Percentiles rank a stretch among this genome's conserved stretches.
Conservation (phyloP, 192 early-diverging fungal species). For the Piromyces finnis region DNA sequence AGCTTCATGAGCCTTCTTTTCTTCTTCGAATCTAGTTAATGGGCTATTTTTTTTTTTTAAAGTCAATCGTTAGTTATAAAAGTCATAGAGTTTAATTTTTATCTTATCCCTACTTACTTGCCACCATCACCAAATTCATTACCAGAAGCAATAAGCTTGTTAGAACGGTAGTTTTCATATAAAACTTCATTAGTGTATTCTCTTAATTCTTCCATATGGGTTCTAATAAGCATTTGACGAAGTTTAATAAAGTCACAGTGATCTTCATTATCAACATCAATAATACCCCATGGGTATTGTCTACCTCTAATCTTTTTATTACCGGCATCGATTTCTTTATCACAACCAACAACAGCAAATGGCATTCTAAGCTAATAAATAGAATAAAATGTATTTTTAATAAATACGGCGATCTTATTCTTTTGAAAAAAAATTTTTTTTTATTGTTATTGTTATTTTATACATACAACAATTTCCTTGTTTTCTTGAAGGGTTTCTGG, state of each 20-base stretch:
- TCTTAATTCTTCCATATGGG: constrained; percentile 3
- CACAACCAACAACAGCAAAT: constrained; percentile 28
- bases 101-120: constrained; percentile 1
- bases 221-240: constrained; percentile 5
- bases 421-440: no score
- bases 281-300: constrained; percentile 4
- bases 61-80: no score
- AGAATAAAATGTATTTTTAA: no score
- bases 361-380: not conserved
- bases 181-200: constrained; percentile 4
- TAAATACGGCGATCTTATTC: no score
- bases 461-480: not conserved
- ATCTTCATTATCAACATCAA: constrained; percentile 6
- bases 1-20: constrained; percentile 75
- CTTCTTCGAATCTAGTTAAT: constrained; percentile 70
- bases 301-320: constrained; percentile 25
- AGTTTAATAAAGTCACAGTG: constrained; percentile 4
- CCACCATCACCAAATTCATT: constrained; percentile 1
- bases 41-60: constrained; percentile 26
- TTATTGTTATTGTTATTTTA: not conserved
- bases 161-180: constrained; percentile 1
- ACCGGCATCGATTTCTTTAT: constrained; percentile 63
- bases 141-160: constrained; percentile 1
- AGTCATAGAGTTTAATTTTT: no score
- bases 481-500: constrained; percentile 39